Conservation (phyloP, 2,329 filamentous ascomycete species). For the Fusarium aywerte region DNA sequence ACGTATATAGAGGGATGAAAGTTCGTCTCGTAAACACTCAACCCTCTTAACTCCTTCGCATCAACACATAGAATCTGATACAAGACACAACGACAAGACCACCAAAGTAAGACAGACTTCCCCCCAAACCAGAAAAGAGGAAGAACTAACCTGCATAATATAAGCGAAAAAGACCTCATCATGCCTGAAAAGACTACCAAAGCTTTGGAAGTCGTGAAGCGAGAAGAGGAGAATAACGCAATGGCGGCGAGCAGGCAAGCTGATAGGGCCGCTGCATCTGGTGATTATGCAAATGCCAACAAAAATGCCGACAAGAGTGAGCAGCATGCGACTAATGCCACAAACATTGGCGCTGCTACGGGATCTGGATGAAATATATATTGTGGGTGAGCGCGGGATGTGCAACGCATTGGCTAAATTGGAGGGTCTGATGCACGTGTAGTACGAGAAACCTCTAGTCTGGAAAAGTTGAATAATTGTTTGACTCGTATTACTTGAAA, state of each 20-base stretch:
- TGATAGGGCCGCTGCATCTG: not conserved
- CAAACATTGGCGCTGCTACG: not conserved
- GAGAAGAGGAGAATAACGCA: not conserved
- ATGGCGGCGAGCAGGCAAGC: not conserved
- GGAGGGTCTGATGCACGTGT: too few species aligned
- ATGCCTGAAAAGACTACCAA: not conserved
- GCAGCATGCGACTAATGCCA: not conserved
- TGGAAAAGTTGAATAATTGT: fast-evolving
- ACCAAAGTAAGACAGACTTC: too few species aligned
- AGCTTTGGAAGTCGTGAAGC: not conserved
- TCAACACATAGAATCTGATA: too few species aligned
- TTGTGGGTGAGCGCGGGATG: too few species aligned
- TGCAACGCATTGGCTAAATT: too few species aligned
- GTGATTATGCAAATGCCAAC: fast-evolving
- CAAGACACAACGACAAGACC: too few species aligned
- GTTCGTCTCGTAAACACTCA: too few species aligned
- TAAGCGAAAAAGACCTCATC: too few species aligned
- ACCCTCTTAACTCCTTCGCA: too few species aligned
- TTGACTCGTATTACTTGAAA: not conserved
- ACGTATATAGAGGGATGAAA: not conserved
- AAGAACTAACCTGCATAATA: too few species aligned
- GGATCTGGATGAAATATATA: not conserved
- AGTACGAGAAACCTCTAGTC: not conserved
- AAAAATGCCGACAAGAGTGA: not conserved
- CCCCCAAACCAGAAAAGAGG: too few species aligned